Evolutionary conservation across 208 protist genomes (phyloP), one percentile per base, ranked within the genome.

Genomic region (Phytomonas sp.): DNA sequence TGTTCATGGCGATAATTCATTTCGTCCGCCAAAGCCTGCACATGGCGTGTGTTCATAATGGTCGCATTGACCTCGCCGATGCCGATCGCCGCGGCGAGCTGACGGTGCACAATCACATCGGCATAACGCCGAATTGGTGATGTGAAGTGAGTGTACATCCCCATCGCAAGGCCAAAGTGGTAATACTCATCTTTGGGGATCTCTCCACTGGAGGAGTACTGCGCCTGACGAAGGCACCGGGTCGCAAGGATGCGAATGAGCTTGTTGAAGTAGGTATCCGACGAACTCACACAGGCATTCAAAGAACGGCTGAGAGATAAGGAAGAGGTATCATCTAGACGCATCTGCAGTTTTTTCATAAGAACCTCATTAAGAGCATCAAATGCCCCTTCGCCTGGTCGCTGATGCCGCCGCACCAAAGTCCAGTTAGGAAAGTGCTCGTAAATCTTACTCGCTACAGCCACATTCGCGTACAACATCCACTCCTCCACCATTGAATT

Each of bases 401-500:
- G 76, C 65, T 96, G 78, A 79, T 98, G 96, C 49, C 92, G 84
- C 30, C 96, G 87, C 71, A 98, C 73, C 40, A 97, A 76, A 12
- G 96, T 94, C 78, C 82, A 87, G 31, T 82, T 79, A 0, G 94
- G 93, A 74, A 93, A 97, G 37, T 67, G 78, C 34, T 76, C 72
- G 60, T 86, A 85, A 52, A 98, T 93, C 49, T 82, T 78, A 34
- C 79, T 72, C 42, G 96, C 94, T 6, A 94, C 97, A 3, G 87
- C 89, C 42, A 89, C 85, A 75, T 98, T 98, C n/a, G 95, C 97
- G 72, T 97, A 94, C 60, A 98, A 82, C 97, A 98, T 98, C 85
- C 97, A 98, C 74, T 98, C 95, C 79, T 98, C 97, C 74, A 98
- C 95, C 86, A 98, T 89, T 29, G 93, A 97, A 72, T 98, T 97